Percentiles rank a stretch among this genome's conserved stretches.
Evolutionary conservation across 1,284 basidiomycete species (phyloP).

Genomic region (Microbotryum saponariae): DNA sequence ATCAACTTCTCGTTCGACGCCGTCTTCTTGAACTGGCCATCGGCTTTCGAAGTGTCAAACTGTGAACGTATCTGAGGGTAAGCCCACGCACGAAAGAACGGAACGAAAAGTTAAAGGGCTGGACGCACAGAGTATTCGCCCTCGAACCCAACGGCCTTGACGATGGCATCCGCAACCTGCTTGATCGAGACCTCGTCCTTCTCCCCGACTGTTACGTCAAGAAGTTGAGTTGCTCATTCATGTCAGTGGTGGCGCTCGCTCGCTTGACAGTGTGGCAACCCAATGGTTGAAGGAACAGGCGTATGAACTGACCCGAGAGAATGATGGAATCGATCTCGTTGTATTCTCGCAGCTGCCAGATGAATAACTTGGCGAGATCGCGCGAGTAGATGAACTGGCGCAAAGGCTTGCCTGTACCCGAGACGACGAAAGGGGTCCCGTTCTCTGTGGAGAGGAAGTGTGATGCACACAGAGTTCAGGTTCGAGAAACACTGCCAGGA

Average conservation of each 20-base stretch:
- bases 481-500: constrained; percentile 1
- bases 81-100: constrained; percentile 1
- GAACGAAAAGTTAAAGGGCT: constrained; percentile 3
- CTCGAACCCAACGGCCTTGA: constrained; percentile 63
- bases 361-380: constrained; percentile 82
- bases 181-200: constrained; percentile 84
- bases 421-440: constrained; percentile 68
- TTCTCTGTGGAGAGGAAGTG: constrained; percentile 53
- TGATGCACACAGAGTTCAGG: constrained; percentile 5
- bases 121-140: constrained; percentile 58
- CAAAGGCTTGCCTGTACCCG: constrained; percentile 75
- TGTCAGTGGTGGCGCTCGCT: not conserved
- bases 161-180: constrained; percentile 72
- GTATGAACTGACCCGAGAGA: constrained; percentile 55
- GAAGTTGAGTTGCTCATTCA: not conserved
- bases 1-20: constrained; percentile 81
- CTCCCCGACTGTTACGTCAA: constrained; percentile 57
- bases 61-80: constrained; percentile 11
- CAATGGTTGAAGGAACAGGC: not conserved
- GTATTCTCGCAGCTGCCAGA: constrained; percentile 83
- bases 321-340: constrained; percentile 81
- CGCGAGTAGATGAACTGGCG: constrained; percentile 90
- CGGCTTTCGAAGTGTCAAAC: constrained; percentile 48
- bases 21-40: constrained; percentile 87
- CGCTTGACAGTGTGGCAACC: no score